These are phyloP conservation scores for Leptosphaerulina australis DNA, from an alignment of 2,329 filamentous ascomycete genomes.

Conservation along the genomic window DNA sequence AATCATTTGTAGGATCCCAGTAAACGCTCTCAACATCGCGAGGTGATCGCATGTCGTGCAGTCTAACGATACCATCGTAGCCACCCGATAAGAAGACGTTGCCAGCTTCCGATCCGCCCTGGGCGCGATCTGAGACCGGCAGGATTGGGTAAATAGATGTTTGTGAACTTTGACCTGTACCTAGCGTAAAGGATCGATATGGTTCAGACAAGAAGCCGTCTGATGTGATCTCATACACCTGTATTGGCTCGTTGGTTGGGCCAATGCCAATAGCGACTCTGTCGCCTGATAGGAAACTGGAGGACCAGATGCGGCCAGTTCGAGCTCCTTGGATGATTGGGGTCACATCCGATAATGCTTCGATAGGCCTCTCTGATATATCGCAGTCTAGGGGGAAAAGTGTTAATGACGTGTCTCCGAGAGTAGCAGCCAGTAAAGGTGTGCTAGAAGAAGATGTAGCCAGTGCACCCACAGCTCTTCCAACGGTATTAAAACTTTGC, in stretches of 20 bases:
- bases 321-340: slow-evolving; percentile 20
- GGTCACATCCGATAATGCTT: slow-evolving; percentile 26
- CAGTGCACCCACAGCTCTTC: slow-evolving; percentile 54
- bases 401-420: slow-evolving; percentile 54
- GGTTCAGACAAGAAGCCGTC: slow-evolving; percentile 50
- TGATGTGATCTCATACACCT: slow-evolving; percentile 58
- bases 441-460: slow-evolving; percentile 52
- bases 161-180: slow-evolving; percentile 25
- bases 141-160: slow-evolving; percentile 56
- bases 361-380: slow-evolving; percentile 34
- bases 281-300: slow-evolving; percentile 58
- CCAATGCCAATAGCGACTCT: slow-evolving; percentile 60
- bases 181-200: slow-evolving; percentile 49
- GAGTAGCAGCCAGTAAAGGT: slow-evolving; percentile 58
- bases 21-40: slow-evolving; percentile 57
- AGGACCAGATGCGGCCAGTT: slow-evolving; percentile 54
- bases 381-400: slow-evolving; percentile 51
- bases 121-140: slow-evolving; percentile 45
- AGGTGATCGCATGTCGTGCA: slow-evolving; percentile 66
- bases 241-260: slow-evolving; percentile 51
- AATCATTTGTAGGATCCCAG: slow-evolving; percentile 62
- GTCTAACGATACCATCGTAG: slow-evolving; percentile 61
- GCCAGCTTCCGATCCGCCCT: slow-evolving; percentile 47
- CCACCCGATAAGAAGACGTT: slow-evolving; percentile 65
- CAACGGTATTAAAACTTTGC: slow-evolving; percentile 51